Base-by-base conservation (phyloP, 192 early-diverging fungal species). In the Backusella morwellensis region DNA sequence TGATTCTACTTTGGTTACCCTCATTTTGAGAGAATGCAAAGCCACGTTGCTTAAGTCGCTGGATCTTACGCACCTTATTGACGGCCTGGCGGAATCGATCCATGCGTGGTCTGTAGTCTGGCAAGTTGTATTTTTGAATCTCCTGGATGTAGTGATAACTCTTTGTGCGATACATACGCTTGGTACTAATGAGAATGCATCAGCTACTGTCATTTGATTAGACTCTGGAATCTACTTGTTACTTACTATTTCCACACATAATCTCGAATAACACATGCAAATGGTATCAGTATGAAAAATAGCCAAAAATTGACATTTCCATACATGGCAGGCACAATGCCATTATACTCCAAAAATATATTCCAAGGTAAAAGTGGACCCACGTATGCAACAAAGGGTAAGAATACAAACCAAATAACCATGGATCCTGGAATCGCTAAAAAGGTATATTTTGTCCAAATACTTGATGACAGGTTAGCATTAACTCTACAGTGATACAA, bases 41-140 rank as follows among this genome's bases (percentile, higher is more conserved):
- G 19, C 98, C 98, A 21, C 97, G 88, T 63, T 93, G 85, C 76
- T 96, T 95, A 8, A 98, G 84, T 29, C 98, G 88, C 88, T 99
- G 98, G 70, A 95, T 93, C 80, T 92, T 86, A 11, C 93, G 89
- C 5, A 96, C 97, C 86, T 99, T 99, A 88, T 97, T 92, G 23
- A 98, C 97, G 4, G 96, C 96, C 84, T 97, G 96, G 69, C 93
- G 89, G 94, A 99, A 99, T 75, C 94, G 90, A 82, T 99, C 97
- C 95, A 97, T 95, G 36, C 97, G 87, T 35, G 98, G 98, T 38
- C 97, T 89, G 80, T 96, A 97, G 75, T 99, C 98, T 21, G 96
- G 98, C 74, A 99, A 96, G 85, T 99, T 98, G 91, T 94, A 96
- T 83, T 97, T 98, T 85, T 98, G 94, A 73, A 99, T 99, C 85